A percentile compares a stretch with the other conserved stretches of the same genome.
Conservation (phyloP, 148 eudicot genomes). For the Selenicereus undatus region DNA sequence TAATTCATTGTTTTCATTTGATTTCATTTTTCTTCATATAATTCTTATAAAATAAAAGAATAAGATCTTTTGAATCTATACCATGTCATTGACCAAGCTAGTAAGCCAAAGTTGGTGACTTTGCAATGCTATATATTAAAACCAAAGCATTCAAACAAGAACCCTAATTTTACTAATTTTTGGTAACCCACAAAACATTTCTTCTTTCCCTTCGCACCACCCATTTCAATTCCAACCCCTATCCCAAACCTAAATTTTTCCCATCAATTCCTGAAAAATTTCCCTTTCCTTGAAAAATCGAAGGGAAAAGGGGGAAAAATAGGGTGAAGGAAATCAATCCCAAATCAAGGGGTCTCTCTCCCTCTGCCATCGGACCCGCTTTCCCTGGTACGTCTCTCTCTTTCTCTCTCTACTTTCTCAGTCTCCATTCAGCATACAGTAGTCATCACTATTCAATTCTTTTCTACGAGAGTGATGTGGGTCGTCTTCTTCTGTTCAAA, state of each 20-base stretch:
- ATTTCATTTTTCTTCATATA: too few relatives aligned
- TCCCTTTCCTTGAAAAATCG: too few relatives aligned
- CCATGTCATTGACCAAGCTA: too few relatives aligned
- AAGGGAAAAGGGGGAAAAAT: slow-evolving; percentile 7
- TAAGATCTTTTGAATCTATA: too few relatives aligned
- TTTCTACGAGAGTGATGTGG: slow-evolving; percentile 2
- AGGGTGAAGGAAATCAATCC: not conserved
- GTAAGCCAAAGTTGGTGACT: too few relatives aligned
- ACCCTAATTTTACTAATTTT: not conserved
- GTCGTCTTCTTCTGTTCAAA: slow-evolving; percentile 5
- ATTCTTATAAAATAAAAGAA: too few relatives aligned
- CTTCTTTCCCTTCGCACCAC: too few relatives aligned
- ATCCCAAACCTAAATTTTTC: not conserved
- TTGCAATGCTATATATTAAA: slow-evolving; percentile 13
- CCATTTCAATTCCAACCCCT: too few relatives aligned
- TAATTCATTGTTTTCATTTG: too few relatives aligned
- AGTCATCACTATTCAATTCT: slow-evolving; percentile 18
- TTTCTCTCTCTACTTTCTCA: not conserved
- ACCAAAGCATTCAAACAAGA: slow-evolving; percentile 3
- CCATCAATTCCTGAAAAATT: too few relatives aligned
- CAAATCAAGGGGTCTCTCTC: slow-evolving; percentile 15
- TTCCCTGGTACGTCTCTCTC: slow-evolving; percentile 29
- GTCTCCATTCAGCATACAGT: not conserved
- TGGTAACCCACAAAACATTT: not conserved
- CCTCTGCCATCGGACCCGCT: slow-evolving; percentile 8